These are phyloP conservation scores for Zygnema cylindricum DNA, from an alignment of 139 green algal genomes.

Conservation along the genomic window DNA sequence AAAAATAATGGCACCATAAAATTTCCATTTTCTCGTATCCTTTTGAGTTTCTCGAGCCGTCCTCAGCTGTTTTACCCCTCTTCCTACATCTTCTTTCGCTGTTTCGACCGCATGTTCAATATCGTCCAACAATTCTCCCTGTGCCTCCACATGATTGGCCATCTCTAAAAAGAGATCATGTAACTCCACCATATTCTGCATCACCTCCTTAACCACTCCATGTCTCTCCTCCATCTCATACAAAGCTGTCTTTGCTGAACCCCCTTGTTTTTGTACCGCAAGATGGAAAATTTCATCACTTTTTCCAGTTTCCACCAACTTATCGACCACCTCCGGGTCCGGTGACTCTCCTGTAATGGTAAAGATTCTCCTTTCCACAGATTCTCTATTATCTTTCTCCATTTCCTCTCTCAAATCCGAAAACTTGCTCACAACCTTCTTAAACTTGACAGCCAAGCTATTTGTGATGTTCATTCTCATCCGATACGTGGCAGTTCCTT, in stretches of 20 bases:
- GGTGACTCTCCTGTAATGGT: constrained; percentile 29
- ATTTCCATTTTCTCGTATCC: constrained; percentile 77
- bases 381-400: constrained; percentile 84
- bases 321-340: background rate
- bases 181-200: constrained; percentile 78
- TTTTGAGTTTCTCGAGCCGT: constrained; percentile 88
- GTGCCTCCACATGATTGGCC: constrained; percentile 87
- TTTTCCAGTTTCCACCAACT: constrained; percentile 31
- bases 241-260: background rate
- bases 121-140: constrained; percentile 91
- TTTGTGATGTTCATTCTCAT: constrained; percentile 39
- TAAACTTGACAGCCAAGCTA: constrained; percentile 89
- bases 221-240: constrained; percentile 64
- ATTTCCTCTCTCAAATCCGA: constrained; percentile 65
- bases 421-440: constrained; percentile 94
- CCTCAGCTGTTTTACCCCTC: constrained; percentile 72
- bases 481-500: constrained; percentile 23
- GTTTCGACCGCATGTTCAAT: constrained; percentile 81
- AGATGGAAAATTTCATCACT: constrained; percentile 6
- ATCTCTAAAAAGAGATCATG: constrained; percentile 92
- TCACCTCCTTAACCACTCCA: constrained; percentile 68
- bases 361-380: constrained; percentile 78
- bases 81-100: background rate
- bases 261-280: background rate
- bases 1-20: constrained; percentile 81